These are phyloP conservation scores for Fusarium sp. DNA, from an alignment of 2,329 filamentous ascomycete genomes.

Conservation along the genomic window DNA sequence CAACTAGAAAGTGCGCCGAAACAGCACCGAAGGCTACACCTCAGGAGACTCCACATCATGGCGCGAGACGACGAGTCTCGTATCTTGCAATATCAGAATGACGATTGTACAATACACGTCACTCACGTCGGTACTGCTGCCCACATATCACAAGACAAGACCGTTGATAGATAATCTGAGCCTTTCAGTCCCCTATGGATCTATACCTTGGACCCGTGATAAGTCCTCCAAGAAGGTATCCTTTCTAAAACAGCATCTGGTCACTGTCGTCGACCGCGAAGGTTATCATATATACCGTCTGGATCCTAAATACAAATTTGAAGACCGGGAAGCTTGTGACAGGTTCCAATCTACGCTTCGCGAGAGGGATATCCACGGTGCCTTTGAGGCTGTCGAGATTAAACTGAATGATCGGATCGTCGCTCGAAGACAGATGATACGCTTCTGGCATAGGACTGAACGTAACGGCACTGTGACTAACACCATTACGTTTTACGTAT, in stretches of 20 bases:
- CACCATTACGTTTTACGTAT: slow-evolving; percentile 6
- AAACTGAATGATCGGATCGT: not conserved
- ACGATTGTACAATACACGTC: slow-evolving; percentile 17
- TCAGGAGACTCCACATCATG: slow-evolving; percentile 27
- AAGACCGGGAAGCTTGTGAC: slow-evolving; percentile 5
- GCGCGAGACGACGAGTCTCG: slow-evolving; percentile 26
- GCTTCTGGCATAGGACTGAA: slow-evolving; percentile 8
- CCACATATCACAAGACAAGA: not conserved
- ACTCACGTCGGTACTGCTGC: slow-evolving; percentile 10
- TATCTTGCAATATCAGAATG: slow-evolving; percentile 25
- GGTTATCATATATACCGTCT: slow-evolving; percentile 18
- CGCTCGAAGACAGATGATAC: slow-evolving; percentile 11
- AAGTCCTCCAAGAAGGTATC: slow-evolving; percentile 3
- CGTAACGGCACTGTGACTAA: not conserved
- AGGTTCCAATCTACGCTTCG: slow-evolving; percentile 12
- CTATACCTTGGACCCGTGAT: slow-evolving; percentile 12
- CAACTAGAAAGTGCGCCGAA: slow-evolving; percentile 4
- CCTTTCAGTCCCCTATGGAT: slow-evolving; percentile 1
- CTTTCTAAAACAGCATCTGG: slow-evolving; percentile 6
- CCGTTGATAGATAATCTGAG: not conserved
- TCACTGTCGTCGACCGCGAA: slow-evolving; percentile 15
- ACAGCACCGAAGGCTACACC: slow-evolving; percentile 1
- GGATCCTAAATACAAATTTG: slow-evolving; percentile 16
- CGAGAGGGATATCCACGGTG: slow-evolving; percentile 7
- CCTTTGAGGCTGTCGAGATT: slow-evolving; percentile 9